Percentiles rank a stretch among this genome's conserved stretches.
phyloP scores from a whole-genome alignment of 768 basidiomycete species.

The Zangia roseola region DNA sequence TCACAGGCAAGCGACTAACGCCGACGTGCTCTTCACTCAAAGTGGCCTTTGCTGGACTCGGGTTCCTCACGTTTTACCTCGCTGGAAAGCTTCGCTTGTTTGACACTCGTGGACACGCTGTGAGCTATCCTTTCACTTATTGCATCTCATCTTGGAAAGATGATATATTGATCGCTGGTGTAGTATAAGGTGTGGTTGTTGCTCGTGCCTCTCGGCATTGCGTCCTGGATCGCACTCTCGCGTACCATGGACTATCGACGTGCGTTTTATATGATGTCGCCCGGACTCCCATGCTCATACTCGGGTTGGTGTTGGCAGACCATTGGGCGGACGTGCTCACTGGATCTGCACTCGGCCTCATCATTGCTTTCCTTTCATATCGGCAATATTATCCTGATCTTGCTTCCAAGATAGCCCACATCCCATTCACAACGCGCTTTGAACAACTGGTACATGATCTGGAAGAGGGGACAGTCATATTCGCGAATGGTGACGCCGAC shows the following conservation, averaged over 20 bases:
- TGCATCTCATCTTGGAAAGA: not conserved
- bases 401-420: slow-evolving; percentile 52
- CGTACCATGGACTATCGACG: slow-evolving; percentile 94
- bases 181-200: slow-evolving; percentile 82
- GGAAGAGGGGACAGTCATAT: slow-evolving; percentile 1
- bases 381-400: slow-evolving; percentile 79
- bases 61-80: slow-evolving; percentile 84
- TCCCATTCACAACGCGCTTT: slow-evolving; percentile 70
- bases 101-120: slow-evolving; percentile 71
- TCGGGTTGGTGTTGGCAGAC: slow-evolving; percentile 43
- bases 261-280: slow-evolving; percentile 35
- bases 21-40: not conserved
- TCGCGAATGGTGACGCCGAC: slow-evolving; percentile 9
- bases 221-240: slow-evolving; percentile 71
- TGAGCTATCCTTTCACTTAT: slow-evolving; percentile 29
- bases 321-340: slow-evolving; percentile 91
- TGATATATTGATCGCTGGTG: not conserved
- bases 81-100: slow-evolving; percentile 91
- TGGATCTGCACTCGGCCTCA: slow-evolving; percentile 72
- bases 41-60: slow-evolving; percentile 93
- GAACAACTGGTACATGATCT: slow-evolving; percentile 15
- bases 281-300: not conserved
- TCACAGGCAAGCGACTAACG: not conserved
- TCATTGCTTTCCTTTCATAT: slow-evolving; percentile 72
- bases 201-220: slow-evolving; percentile 70